Evolutionary conservation across 2,329 filamentous ascomycete genomes (phyloP), one percentile per base, ranked within the genome.

Genomic region (Aspergillus fumigatiaffinis): DNA sequence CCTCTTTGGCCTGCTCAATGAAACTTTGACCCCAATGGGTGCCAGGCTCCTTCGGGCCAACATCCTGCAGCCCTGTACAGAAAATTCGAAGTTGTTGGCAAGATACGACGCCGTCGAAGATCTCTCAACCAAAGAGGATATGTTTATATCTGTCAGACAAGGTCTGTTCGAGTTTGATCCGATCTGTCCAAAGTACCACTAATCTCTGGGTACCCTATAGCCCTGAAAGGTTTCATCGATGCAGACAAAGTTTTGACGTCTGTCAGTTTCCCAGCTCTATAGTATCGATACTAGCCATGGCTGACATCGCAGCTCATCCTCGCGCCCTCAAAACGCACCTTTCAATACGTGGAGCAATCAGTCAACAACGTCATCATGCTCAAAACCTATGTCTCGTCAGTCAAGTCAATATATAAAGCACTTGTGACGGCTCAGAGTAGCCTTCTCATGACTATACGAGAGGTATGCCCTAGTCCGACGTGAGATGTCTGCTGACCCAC

Each of bases 21-120:
- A 91, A 62, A 96, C 92, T 0, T 71, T 85, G 21, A 97, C 94
- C 0, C 89, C 90, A 0, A 97, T 97, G 91, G 94, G 94, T 3
- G 82, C 86, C 4, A 85, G 94, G 51, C 82, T 96, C 61, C 82
- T 99, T 26, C 84, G 91, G 55, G 92, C 87, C 71, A 96, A 90
- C 63, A 87, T 99, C 32, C 77, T 97, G 1, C 94, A 99, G 67
- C 94, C 94, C 3, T 89, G 91, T 0, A 97, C 91, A 0, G 83
- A 88, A 54, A 74, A 82, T 3, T 78, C 82, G 2, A 88, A 90
- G 14, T 82, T 99, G 17, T 77, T 76, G 1, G 85, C 83, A 32
- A 85, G 94, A 3, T 93, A 92, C 61, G 88, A 94, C 67, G 91
- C 92, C 0, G 77, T 99, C 0, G 87, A 91, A 57, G 93, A 97